Evolutionary conservation across 805 yeast species (phyloP), one percentile per base, ranked within the genome.

Genomic region (Candida succiphila): DNA sequence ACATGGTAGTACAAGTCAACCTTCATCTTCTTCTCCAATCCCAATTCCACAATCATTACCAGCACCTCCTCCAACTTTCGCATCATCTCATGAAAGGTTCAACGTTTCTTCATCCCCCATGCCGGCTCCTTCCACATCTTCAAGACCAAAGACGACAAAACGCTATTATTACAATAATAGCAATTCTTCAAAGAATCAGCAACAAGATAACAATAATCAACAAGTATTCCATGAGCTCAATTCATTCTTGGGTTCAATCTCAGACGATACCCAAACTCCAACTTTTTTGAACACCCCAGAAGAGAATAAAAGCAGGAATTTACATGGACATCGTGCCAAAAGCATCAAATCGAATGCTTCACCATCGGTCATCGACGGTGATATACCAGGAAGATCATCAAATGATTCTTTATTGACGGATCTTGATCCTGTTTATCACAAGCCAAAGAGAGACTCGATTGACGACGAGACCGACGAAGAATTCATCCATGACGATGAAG

Each of bases 351-450:
- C n/a, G n/a, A n/a, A n/a, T n/a, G n/a, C n/a, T n/a, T n/a, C n/a
- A n/a, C 28, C 8, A 12, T 19, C 6, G 5, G 7, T 32, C 10
- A 23, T 24, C 17, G 27, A 26, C 10, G 38, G 37, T 29, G 36
- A 35, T n/a, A n/a, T 35, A 16, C 31, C 36, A 15, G 35, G 29
- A 4, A 27, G 27, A 22, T 44, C 46, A 17, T 37, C 42, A 10
- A 21, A 27, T 6, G 48, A 42, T 26, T 36, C 37, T n/a, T 44
- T 45, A 13, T 36, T 49, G 19, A 50, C 55, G 7, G 55, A 50
- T 27, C 28, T 50, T 22, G 55, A 50, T 29, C 55, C 55, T 13
- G 22, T 49, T 2, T 49, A 40, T 32, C 43, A 39, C 9, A 9
- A 24, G 14, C 26, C 16, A 9, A 21, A 10, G 10, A 21, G 23